Base-by-base conservation (phyloP, 176 grass and related monocot genomes). In the Oryza glumipatula region DNA sequence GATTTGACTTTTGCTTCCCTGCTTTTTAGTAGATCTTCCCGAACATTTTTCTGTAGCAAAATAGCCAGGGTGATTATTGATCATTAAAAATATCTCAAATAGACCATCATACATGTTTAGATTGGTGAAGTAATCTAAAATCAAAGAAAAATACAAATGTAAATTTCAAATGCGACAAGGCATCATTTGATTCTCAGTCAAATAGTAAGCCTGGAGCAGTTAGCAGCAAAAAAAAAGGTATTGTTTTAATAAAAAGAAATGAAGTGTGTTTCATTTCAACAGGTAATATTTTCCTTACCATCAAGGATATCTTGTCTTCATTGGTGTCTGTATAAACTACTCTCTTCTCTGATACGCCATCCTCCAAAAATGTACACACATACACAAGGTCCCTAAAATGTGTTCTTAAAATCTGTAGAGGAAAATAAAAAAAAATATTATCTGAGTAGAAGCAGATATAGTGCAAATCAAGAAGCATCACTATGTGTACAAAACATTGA, bases 381-480 rank as follows among this genome's bases (percentile, higher is more conserved):
- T 89, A 98, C 65, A 95, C 65, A 84, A 98, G 90, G 49, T 92
- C 92, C 23, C 61, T 86, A 81, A 98, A 95, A 73, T 91, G 80
- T 70, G 89, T 98, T 54, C 87, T 95, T 68, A 98, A 72, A 77
- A 98, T 86, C 95, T 98, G 87, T 64, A 84, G 8, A 43, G 64
- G 21, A 32, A 84, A 86, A 16, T 63, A 11, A 63, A 23, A 22
- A 70, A 3, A 36, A 0, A 44, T 44, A 14, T 43, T 36, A 48
- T 76, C 73, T 84, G 84, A 89, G 67, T 67, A 84, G 52, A 81
- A 76, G 28, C 22, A 83, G 58, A 66, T 30, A 48, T 19, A 66
- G 17, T 48, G 24, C 17, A 38, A 68, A 47, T 65, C 68, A 78
- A 82, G 35, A 77, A 73, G 52, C 39, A 21, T 26, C 43, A 69